Conservation (phyloP, 2,329 filamentous ascomycete species). For the Trichophyton verrucosum region DNA sequence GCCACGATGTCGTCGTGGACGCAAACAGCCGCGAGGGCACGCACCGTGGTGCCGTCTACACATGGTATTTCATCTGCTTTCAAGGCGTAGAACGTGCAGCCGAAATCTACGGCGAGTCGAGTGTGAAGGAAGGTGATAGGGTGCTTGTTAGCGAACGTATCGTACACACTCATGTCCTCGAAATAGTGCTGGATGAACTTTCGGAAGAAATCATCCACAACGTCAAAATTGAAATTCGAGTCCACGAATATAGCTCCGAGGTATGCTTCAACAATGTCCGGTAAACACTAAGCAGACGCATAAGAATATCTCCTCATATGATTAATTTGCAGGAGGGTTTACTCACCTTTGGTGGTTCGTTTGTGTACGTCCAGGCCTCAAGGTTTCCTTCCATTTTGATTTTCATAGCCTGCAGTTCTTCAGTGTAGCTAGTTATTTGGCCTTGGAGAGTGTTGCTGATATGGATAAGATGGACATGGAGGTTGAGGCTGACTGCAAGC, state of each 20-base stretch:
- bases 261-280: conserved; percentile 81
- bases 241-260: conserved; percentile 88
- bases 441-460: conserved; percentile 27
- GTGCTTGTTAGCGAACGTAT: conserved; percentile 75
- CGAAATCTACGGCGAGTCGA: conserved; percentile 51
- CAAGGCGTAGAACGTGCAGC: conserved; percentile 48
- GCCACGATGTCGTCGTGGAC: conserved; percentile 61
- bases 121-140: conserved; percentile 63
- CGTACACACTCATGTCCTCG: conserved; percentile 73
- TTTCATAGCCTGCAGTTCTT: conserved; percentile 26
- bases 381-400: conserved; percentile 22
- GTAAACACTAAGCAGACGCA: conserved; percentile 45
- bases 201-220: conserved; percentile 68
- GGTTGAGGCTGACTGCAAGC: conserved; percentile 62
- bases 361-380: conserved; percentile 33
- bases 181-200: conserved; percentile 65
- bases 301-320: conserved; percentile 16
- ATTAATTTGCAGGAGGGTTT: not conserved
- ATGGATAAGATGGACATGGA: conserved; percentile 58
- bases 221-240: conserved; percentile 60
- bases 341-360: conserved; percentile 33
- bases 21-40: conserved; percentile 58
- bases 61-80: conserved; percentile 35
- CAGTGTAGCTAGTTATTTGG: conserved; percentile 40
- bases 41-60: conserved; percentile 34